A percentile compares a stretch with the other conserved stretches of the same genome.
Conservation (phyloP, 306 rosid species). For the Amphicarpaea edgeworthii region DNA sequence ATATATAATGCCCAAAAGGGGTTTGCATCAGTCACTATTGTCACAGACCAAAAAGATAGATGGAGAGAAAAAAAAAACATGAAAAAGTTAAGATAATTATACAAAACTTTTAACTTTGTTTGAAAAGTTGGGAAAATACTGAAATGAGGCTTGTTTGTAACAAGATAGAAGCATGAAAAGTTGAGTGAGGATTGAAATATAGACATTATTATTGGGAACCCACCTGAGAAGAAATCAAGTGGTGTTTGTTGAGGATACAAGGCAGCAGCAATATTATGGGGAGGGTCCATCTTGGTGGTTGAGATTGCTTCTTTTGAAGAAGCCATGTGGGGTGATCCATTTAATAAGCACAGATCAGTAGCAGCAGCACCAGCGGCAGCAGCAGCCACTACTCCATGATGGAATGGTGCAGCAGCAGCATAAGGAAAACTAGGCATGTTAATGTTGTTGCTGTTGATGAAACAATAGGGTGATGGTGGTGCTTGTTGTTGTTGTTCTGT, state of each 20-base stretch:
- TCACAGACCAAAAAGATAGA: background rate
- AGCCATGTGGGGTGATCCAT: constrained; percentile 55
- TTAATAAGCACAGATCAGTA: no score
- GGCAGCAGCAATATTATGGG: constrained; percentile 26
- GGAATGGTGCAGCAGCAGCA: constrained; percentile 50
- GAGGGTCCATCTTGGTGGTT: constrained; percentile 45
- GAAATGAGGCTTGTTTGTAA: no score
- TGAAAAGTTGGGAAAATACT: background rate
- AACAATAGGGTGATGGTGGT: constrained; percentile 41
- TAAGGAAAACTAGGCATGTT: constrained; percentile 48
- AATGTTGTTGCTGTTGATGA: background rate
- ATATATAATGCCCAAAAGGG: background rate
- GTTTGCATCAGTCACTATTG: constrained; percentile 25
- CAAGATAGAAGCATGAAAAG: no score
- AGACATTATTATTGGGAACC: no score
- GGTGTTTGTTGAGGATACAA: constrained; percentile 58
- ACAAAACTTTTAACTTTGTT: constrained; percentile 19
- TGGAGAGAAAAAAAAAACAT: background rate
- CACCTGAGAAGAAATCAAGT: constrained; percentile 65
- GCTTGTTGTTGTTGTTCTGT: constrained; percentile 14
- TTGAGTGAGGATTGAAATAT: background rate
- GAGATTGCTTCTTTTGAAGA: constrained; percentile 54
- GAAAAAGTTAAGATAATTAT: background rate
- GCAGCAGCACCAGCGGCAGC: no score
- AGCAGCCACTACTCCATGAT: constrained; percentile 45